Base-by-base conservation (phyloP, 2,329 filamentous ascomycete species). In the Fusarium drepaniforme region DNA sequence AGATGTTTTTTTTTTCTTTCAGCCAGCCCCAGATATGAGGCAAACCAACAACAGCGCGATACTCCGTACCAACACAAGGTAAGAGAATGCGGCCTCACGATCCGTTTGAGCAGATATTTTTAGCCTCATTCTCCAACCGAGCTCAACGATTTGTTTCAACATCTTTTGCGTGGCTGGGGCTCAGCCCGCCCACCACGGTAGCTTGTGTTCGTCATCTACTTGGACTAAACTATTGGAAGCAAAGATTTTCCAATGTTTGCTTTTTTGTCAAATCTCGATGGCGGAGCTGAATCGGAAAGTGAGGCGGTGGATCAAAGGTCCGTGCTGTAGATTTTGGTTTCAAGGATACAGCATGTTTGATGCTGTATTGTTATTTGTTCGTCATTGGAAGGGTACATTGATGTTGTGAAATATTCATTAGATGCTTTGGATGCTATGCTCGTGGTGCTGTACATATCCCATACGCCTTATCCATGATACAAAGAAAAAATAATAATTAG, bases 401-500 rank as follows among this genome's bases (percentile, higher is more conserved):
- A 49, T 28, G 44, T 28, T 49, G 15, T 49, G 44, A 28, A 49
- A 49, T 28, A 21, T 58, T 38, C 30, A 37, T 35, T 58, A 9
- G 28, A 35, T 58, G n/a, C 15, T 21, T 33, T 21, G 11, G 4
- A 38, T 16, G 30, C 21, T 28, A 38, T 49, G 60, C 59, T 21
- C 51, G n/a, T 33, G 64, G 25, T 46, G 21, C 42, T 51, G 5
- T 51, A 51, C 35, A 37, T 16, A n/a, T 61, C 68, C 53, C 53
- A 23, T 21, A 15, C 57, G 49, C 49, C 49, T 53, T 21, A 18
- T 30, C 49, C 25, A 53, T 53, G 25, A 53, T 53, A 53, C 49
- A 53, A 53, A 53, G 25, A 33, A 66, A 74, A 72, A 66, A 28
- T 38, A 69, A 75, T 35, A 37, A 37, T 15, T 15, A 33, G 30